Evolutionary conservation across 495 filamentous ascomycete genomes (phyloP).

Genomic region (Penicillium subrubescens): DNA sequence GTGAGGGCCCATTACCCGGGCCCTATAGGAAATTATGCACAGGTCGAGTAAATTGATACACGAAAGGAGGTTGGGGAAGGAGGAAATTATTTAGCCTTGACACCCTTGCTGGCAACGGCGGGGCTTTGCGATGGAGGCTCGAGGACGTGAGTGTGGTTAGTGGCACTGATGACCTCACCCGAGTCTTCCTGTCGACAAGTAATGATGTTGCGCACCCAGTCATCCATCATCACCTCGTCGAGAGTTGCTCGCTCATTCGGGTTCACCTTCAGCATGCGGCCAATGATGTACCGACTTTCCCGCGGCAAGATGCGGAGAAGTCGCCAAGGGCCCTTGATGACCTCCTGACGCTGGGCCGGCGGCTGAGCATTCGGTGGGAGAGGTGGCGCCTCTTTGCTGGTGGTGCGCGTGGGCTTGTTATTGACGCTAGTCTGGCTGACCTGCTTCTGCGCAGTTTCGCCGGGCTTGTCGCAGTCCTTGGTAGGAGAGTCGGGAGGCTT

Average conservation of each 20-base stretch:
- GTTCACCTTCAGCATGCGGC: conserved; percentile 88
- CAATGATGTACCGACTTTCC: conserved; percentile 86
- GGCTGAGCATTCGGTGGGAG: conserved; percentile 33
- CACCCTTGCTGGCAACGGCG: conserved; percentile 45
- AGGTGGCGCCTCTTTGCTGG: conserved; percentile 54
- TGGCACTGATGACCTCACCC: conserved; percentile 54
- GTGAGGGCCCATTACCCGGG: not conserved
- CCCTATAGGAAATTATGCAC: conserved; percentile 18
- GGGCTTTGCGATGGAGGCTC: conserved; percentile 56
- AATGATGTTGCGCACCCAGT: conserved; percentile 79
- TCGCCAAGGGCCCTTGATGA: conserved; percentile 91
- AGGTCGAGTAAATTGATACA: conserved; percentile 16
- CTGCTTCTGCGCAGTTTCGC: conserved; percentile 30
- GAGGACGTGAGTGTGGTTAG: conserved; percentile 62
- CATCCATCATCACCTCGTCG: conserved; percentile 80
- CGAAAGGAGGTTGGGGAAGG: conserved; percentile 10
- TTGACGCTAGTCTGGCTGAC: conserved; percentile 29
- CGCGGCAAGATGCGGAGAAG: conserved; percentile 88
- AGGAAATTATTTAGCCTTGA: conserved; percentile 35
- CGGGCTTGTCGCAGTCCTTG: conserved; percentile 16
- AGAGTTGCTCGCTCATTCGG: conserved; percentile 82
- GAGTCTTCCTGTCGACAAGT: conserved; percentile 63
- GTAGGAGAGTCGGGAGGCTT: conserved; percentile 9
- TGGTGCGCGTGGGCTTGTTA: conserved; percentile 37
- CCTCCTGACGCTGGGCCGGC: conserved; percentile 59